Conservation (phyloP, 2,329 filamentous ascomycete genomes). For the Xylariaceae sp. region DNA sequence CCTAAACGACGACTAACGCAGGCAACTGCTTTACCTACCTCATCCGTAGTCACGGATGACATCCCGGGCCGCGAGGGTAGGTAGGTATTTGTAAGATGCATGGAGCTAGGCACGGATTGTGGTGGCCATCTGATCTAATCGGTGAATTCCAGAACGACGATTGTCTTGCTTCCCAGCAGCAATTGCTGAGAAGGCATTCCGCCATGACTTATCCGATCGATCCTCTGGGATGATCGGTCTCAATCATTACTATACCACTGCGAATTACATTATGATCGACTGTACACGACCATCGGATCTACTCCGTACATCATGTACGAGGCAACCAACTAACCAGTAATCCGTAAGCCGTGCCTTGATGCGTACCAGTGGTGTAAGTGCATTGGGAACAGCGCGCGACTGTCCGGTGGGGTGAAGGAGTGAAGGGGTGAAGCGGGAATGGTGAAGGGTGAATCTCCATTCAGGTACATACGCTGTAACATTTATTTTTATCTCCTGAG, state of each 20-base stretch:
- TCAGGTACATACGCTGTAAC: conserved; percentile 8
- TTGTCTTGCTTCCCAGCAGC: too few species aligned
- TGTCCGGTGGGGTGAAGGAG: background rate
- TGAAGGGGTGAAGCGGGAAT: background rate
- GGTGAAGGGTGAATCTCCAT: background rate
- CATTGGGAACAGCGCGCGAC: background rate
- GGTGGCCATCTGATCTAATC: too few species aligned
- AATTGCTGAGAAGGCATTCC: too few species aligned
- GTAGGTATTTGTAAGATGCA: too few species aligned
- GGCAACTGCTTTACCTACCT: too few species aligned
- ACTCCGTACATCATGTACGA: background rate
- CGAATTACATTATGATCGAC: background rate
- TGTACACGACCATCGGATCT: background rate
- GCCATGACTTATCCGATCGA: too few species aligned
- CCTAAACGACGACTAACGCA: too few species aligned
- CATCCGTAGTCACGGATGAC: too few species aligned
- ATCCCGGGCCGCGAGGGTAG: too few species aligned
- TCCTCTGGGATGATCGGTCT: too few species aligned
- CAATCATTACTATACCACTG: background rate
- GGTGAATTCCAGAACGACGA: too few species aligned
- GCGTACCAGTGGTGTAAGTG: background rate
- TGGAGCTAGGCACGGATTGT: too few species aligned
- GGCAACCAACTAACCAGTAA: background rate
- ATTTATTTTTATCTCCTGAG: conserved; percentile 21
- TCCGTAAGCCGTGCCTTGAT: background rate